Percentiles rank a stretch among this genome's conserved stretches.
phyloP scores from a whole-genome alignment of 352 stramenopile genomes.

The Pilasporangium apinafurcum region DNA sequence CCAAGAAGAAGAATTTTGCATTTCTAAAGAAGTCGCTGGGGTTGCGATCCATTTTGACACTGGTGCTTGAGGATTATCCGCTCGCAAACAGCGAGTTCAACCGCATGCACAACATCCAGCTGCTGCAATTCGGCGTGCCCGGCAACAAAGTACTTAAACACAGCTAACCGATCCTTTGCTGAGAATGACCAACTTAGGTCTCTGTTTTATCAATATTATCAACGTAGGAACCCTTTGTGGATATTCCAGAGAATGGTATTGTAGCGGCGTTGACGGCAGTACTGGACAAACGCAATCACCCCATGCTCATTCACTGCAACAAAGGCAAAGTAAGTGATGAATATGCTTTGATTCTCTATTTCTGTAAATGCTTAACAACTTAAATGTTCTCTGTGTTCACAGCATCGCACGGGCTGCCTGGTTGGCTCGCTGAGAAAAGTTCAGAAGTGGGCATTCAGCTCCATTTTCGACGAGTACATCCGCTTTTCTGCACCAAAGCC shows the following conservation, averaged over 20 bases:
- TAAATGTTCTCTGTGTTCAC: conserved; percentile 1
- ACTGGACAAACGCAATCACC: conserved; percentile 80
- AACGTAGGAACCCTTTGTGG: conserved; percentile 80
- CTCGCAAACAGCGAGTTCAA: conserved; percentile 80
- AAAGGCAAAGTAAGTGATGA: conserved; percentile 60
- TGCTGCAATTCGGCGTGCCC: conserved; percentile 80
- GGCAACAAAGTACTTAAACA: conserved; percentile 69
- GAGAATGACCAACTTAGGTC: background rate
- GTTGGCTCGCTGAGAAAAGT: conserved; percentile 77
- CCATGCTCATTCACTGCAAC: conserved; percentile 87
- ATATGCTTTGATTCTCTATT: background rate
- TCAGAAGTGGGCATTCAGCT: conserved; percentile 78
- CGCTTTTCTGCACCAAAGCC: conserved; percentile 80
- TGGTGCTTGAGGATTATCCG: conserved; percentile 86
- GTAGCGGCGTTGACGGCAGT: conserved; percentile 64
- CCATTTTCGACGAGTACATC: conserved; percentile 84
- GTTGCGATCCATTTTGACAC: conserved; percentile 76
- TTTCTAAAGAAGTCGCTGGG: conserved; percentile 75
- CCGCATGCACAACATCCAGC: conserved; percentile 64
- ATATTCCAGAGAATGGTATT: conserved; percentile 81
- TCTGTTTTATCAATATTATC: background rate
- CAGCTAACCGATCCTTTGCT: background rate
- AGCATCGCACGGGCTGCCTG: conserved; percentile 79
- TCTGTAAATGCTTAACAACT: conserved; percentile 1
- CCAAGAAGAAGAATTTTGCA: conserved; percentile 87